Percentiles rank a stretch among this genome's conserved stretches.
phyloP scores from a whole-genome alignment of 139 green algal genomes.

The Choricystis sp. region DNA sequence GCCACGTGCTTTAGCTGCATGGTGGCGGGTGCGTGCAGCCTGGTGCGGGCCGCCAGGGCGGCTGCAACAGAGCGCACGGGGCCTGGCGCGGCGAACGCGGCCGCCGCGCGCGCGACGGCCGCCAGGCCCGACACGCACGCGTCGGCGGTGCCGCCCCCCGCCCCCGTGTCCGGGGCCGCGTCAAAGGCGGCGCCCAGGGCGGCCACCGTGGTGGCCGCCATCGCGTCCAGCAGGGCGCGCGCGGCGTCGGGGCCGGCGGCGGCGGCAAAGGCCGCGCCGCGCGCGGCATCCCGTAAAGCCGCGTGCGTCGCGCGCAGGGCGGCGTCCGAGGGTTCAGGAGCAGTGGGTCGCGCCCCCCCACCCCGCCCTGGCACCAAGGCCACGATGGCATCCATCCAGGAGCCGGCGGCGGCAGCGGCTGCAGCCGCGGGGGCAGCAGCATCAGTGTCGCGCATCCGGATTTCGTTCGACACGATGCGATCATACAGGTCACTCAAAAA shows the following conservation, averaged over 20 bases:
- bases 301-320: constrained; percentile 47
- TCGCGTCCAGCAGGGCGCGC: constrained; percentile 83
- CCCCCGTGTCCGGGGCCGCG: no score
- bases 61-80: constrained; percentile 38
- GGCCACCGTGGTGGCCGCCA: constrained; percentile 85
- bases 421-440: not conserved
- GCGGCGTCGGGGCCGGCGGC: constrained; percentile 50
- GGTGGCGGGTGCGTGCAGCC: constrained; percentile 40
- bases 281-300: constrained; percentile 15
- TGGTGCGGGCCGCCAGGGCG: constrained; percentile 31
- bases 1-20: constrained; percentile 76
- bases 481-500: constrained; percentile 87
- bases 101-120: constrained; percentile 38
- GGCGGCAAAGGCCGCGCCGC: constrained; percentile 49
- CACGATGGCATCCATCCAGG: constrained; percentile 43
- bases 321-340: constrained; percentile 39
- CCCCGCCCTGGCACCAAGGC: constrained; percentile 34
- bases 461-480: constrained; percentile 88
- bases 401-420: not conserved
- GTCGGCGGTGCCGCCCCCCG: constrained; percentile 1
- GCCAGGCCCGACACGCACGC: constrained; percentile 57
- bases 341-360: not conserved
- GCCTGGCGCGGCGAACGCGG: constrained; percentile 23
- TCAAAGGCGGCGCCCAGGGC: constrained; percentile 31
- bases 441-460: constrained; percentile 76